These are phyloP conservation scores for Mycena sanguinolenta DNA, from an alignment of 768 basidiomycete species.

Conservation along the genomic window DNA sequence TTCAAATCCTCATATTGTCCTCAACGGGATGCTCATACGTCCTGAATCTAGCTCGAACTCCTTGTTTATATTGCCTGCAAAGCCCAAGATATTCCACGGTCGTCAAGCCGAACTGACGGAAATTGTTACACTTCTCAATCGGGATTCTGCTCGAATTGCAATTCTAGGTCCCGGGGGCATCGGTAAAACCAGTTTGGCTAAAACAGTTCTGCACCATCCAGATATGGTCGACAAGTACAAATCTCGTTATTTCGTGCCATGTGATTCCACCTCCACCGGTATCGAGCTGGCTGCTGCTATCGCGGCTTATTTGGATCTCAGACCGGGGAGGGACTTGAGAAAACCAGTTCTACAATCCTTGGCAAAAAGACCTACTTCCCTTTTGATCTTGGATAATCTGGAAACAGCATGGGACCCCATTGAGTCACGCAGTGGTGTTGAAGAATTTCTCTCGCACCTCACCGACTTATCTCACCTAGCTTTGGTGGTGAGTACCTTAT, in stretches of 20 bases:
- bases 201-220: background rate
- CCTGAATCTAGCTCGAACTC: background rate
- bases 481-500: background rate
- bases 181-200: constrained; percentile 1
- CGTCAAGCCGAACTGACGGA: background rate
- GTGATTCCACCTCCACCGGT: background rate
- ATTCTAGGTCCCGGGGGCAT: background rate
- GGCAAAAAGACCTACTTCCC: background rate
- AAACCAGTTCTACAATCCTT: background rate
- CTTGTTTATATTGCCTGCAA: background rate
- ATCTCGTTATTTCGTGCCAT: background rate
- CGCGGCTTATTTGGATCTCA: background rate
- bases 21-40: background rate
- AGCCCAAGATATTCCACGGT: constrained; percentile 6
- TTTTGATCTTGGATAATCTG: constrained; percentile 3
- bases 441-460: background rate
- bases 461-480: background rate
- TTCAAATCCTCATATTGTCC: too few species aligned
- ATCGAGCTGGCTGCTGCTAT: background rate
- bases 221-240: background rate
- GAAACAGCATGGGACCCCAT: constrained; percentile 1
- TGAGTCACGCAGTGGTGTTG: background rate
- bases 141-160: background rate
- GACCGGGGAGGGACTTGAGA: background rate
- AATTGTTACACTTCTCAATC: background rate